A percentile compares a stretch with the other conserved stretches of the same genome.
phyloP scores from a whole-genome alignment of 352 stramenopile species.

The Phytopythium boreale region DNA sequence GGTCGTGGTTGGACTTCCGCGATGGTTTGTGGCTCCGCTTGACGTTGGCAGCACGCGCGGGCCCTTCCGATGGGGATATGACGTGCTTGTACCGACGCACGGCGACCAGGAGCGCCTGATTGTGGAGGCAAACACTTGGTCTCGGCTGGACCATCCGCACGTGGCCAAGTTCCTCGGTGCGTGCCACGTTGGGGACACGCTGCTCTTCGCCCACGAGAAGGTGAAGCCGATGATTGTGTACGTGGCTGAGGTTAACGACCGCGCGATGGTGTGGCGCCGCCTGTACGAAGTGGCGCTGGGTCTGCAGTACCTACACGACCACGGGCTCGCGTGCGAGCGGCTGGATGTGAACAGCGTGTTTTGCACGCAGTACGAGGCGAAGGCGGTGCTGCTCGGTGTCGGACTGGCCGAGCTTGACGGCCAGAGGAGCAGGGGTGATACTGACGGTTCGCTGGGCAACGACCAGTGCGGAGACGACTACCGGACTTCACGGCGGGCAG shows the following conservation, averaged over 20 bases:
- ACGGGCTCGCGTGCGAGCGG: neutral
- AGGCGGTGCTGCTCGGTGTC: neutral
- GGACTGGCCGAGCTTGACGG: neutral
- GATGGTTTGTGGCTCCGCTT: neutral
- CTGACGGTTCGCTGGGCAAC: no score
- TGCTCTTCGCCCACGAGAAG: conserved; percentile 20
- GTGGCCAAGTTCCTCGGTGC: conserved; percentile 23
- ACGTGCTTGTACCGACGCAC: neutral
- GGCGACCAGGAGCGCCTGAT: neutral
- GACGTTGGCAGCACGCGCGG: neutral
- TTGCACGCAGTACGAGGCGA: neutral
- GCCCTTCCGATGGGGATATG: neutral
- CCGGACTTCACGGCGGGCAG: neutral
- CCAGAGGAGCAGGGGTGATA: neutral
- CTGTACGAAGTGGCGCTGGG: conserved; percentile 24
- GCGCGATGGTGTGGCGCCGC: conserved; percentile 11
- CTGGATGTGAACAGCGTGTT: neutral
- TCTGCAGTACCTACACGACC: conserved; percentile 29
- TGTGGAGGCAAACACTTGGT: conserved; percentile 8
- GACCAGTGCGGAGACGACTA: no score
- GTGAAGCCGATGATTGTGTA: neutral
- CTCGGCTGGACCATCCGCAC: conserved; percentile 24
- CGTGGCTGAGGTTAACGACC: neutral
- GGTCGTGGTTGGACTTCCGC: neutral
- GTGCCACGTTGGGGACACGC: conserved; percentile 24